phyloP scores from a whole-genome alignment of 192 early-diverging fungal species.

The Coemansia guatemalensis region DNA sequence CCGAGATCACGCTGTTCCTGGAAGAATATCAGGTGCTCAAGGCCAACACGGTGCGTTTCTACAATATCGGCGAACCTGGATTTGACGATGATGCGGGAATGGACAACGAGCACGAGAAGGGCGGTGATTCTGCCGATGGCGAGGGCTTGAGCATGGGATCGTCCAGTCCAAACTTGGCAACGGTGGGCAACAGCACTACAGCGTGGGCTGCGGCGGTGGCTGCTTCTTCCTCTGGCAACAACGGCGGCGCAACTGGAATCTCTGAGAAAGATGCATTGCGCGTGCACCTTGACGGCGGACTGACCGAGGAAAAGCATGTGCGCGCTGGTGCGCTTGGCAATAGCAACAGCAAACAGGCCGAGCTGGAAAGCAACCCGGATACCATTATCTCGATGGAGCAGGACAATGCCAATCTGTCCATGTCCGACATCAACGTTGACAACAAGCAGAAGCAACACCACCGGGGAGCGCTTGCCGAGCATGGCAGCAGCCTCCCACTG shows the following conservation, averaged over 20 bases:
- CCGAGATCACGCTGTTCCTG: slow-evolving; percentile 52
- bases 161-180: slow-evolving; percentile 26
- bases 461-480: slow-evolving; percentile 12
- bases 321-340: not conserved
- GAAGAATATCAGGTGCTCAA: slow-evolving; percentile 58
- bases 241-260: not conserved
- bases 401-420: slow-evolving; percentile 3
- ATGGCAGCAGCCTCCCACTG: not conserved
- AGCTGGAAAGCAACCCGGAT: slow-evolving; percentile 51
- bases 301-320: not conserved
- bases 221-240: not conserved
- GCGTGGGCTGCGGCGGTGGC: slow-evolving; percentile 12
- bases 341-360: slow-evolving; percentile 17
- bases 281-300: slow-evolving; percentile 32
- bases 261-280: slow-evolving; percentile 43
- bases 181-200: slow-evolving; percentile 13
- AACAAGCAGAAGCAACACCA: slow-evolving; percentile 19
- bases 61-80: slow-evolving; percentile 52
- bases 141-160: slow-evolving; percentile 3
- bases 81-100: slow-evolving; percentile 36
- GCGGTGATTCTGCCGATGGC: slow-evolving; percentile 7
- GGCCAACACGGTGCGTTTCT: slow-evolving; percentile 53
- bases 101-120: slow-evolving; percentile 17
- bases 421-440: slow-evolving; percentile 28
- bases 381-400: slow-evolving; percentile 38